Conservation (phyloP, 495 filamentous ascomycete genomes). For the Podospora fimiseda region DNA sequence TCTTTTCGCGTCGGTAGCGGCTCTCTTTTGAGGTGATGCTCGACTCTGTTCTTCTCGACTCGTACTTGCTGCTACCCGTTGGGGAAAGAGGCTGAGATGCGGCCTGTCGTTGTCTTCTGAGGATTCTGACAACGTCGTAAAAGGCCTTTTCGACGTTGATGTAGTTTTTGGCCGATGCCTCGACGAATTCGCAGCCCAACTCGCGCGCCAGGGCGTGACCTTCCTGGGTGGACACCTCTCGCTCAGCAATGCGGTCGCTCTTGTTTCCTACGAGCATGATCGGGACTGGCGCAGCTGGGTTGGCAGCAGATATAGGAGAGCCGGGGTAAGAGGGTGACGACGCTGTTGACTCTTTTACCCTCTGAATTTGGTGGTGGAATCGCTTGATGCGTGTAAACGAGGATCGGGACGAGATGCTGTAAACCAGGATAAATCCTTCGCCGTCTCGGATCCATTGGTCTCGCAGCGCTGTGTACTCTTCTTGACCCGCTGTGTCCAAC, state of each 20-base stretch:
- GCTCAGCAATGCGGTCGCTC: conserved; percentile 89
- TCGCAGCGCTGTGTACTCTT: conserved; percentile 94
- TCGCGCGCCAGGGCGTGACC: conserved; percentile 87
- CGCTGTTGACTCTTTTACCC: conserved; percentile 89
- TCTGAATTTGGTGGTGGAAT: conserved; percentile 93
- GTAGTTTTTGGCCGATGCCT: conserved; percentile 98
- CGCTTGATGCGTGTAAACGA: conserved; percentile 91
- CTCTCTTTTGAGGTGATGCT: conserved; percentile 18
- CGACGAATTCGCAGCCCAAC: conserved; percentile 93
- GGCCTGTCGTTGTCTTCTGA: conserved; percentile 71
- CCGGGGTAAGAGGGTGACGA: conserved; percentile 67
- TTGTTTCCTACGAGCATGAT: conserved; percentile 99
- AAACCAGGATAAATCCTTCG: conserved; percentile 94
- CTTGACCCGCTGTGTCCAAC: conserved; percentile 96
- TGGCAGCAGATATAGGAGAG: conserved; percentile 47
- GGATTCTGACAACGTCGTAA: conserved; percentile 89
- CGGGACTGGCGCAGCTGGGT: conserved; percentile 62
- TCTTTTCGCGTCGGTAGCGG: conserved; percentile 21
- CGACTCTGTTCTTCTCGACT: conserved; percentile 16
- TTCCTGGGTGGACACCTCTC: conserved; percentile 94
- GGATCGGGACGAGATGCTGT: conserved; percentile 93
- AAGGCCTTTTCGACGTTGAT: conserved; percentile 99
- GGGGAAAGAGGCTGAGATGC: conserved; percentile 35
- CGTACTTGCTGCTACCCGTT: conserved; percentile 27
- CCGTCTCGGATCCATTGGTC: conserved; percentile 99